phyloP scores from a whole-genome alignment of 305 asterid genomes.

The Solanum chacoense region DNA sequence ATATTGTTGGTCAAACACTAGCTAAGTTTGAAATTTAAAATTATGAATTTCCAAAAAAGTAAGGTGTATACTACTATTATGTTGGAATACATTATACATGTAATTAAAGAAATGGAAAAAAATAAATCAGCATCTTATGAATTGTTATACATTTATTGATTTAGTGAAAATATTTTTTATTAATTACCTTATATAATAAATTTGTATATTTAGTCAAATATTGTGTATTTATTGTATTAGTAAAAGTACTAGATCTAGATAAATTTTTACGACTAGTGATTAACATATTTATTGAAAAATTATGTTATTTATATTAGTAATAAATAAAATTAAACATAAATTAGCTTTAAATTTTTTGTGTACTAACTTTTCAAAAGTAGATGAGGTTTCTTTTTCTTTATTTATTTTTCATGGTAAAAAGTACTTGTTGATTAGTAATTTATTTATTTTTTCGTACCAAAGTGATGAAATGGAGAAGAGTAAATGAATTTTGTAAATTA shows the following conservation, averaged over 20 bases:
- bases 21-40: background rate
- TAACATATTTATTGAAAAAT: background rate
- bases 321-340: background rate
- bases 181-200: background rate
- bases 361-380: background rate
- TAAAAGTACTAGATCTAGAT: background rate
- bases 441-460: background rate
- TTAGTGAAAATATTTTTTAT: background rate
- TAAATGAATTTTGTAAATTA: background rate
- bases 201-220: background rate
- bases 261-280: background rate
- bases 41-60: background rate
- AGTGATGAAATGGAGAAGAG: background rate
- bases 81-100: background rate
- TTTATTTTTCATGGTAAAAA: background rate
- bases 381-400: background rate
- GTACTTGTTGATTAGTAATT: background rate
- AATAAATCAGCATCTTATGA: background rate
- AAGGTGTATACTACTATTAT: background rate
- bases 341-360: background rate
- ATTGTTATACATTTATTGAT: background rate
- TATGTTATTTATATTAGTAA: background rate
- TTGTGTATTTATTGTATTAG: background rate
- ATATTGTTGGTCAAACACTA: background rate
- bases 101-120: background rate